Percentiles rank a stretch among this genome's conserved stretches.
These are phyloP conservation scores for Neoscytalidium dimidiatum DNA, from an alignment of 2,329 filamentous ascomycete genomes.

Conservation along the genomic window DNA sequence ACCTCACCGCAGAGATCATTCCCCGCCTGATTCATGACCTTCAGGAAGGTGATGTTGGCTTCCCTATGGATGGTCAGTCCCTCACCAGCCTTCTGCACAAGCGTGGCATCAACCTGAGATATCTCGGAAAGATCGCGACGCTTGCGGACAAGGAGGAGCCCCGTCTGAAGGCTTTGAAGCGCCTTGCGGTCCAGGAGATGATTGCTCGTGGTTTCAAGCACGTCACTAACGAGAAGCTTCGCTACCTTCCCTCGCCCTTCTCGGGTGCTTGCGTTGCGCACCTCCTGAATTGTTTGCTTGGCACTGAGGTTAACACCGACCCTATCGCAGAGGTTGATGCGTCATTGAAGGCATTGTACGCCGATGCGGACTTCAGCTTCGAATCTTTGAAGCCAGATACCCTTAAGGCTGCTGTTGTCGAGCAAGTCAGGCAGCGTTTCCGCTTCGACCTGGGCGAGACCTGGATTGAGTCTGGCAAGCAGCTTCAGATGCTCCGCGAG, in stretches of 20 bases:
- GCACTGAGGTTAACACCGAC: slow-evolving; percentile 71
- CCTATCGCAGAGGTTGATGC: slow-evolving; percentile 78
- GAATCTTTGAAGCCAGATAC: slow-evolving; percentile 74
- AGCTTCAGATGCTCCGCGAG: slow-evolving; percentile 85
- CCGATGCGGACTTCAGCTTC: slow-evolving; percentile 80
- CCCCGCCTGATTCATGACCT: slow-evolving; percentile 86
- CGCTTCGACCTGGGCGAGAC: slow-evolving; percentile 69
- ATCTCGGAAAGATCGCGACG: slow-evolving; percentile 81
- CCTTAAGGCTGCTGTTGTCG: slow-evolving; percentile 68
- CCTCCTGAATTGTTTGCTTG: slow-evolving; percentile 90
- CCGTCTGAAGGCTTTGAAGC: slow-evolving; percentile 74
- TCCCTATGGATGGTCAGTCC: slow-evolving; percentile 97
- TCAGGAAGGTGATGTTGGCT: slow-evolving; percentile 88
- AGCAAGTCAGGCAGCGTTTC: slow-evolving; percentile 73
- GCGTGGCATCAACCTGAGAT: slow-evolving; percentile 94
- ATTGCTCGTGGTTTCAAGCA: slow-evolving; percentile 96
- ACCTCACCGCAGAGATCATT: slow-evolving; percentile 74
- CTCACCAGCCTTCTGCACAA: slow-evolving; percentile 88
- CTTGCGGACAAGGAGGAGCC: slow-evolving; percentile 61
- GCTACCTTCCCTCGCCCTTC: slow-evolving; percentile 76
- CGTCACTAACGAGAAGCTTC: slow-evolving; percentile 75
- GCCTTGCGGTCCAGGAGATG: slow-evolving; percentile 87
- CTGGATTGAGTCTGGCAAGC: slow-evolving; percentile 69
- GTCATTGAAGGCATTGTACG: slow-evolving; percentile 72
- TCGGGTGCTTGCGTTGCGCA: slow-evolving; percentile 80